Evolutionary conservation across 345 rosid species (phyloP), one percentile per base, ranked within the genome.

Genomic region (Clarkia xantiana): DNA sequence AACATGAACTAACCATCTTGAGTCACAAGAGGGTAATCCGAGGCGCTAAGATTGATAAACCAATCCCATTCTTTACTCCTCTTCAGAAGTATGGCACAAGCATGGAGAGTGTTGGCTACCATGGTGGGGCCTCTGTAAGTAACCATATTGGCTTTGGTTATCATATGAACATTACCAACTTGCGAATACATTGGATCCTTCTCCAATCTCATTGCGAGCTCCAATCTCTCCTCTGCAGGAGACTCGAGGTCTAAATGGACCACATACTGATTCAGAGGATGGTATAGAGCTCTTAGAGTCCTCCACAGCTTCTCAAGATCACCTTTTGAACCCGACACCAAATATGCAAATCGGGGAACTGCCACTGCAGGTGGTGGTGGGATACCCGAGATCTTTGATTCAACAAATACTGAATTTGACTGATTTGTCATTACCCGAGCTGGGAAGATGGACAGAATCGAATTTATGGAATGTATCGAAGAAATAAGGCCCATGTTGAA

Each of bases 31-130:
- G 98, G 98, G 72, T 91, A 91, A 74, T 91, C 98, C 10, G 98
- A 91, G 55, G 99, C 99, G 59, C 99, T 87, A 54, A 87, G 99
- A 70, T 93, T 87, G 62, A 91, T 84, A 76, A 91, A 91, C 98
- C 98, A 91, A 72, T 91, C 96, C 98, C 98, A 91, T 6, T 87
- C 84, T 10, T 82, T 75, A 42, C 73, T 76, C 62, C 64, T 77
- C 76, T 72, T 84, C 23, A 93, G 89, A 62, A 93, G 96, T 71
- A 87, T 58, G 3, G 96, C 95, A 53, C 96, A 84, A 61, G 99
- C 99, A 56, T 93, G 99, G 62, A 93, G 96, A 1, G 99, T 93
- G 66, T 87, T 93, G 6, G 99, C 74, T 65, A 93, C 96, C 99
- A 93, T 93, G 18, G 99, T 87, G 3, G 99, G 99, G 51, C 99